A percentile compares a stretch with the other conserved stretches of the same genome.
Evolutionary conservation across 1,284 basidiomycete species (phyloP).

Genomic region (Moesziomyces globuligerus): DNA sequence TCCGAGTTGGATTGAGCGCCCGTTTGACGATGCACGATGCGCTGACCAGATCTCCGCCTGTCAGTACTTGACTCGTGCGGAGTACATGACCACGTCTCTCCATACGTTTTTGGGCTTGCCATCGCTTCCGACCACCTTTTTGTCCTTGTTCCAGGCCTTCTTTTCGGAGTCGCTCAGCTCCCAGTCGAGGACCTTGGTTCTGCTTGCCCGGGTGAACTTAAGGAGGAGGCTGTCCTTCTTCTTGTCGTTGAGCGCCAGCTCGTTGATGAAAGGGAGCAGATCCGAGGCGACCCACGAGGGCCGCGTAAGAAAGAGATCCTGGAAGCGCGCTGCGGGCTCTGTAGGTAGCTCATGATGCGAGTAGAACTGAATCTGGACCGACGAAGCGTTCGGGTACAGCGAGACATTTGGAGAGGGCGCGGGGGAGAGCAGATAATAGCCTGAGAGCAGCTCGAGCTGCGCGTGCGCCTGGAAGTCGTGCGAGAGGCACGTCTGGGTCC

Average conservation of each 20-base stretch:
- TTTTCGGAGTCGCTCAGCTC: conserved; percentile 34
- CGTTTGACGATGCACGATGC: no score
- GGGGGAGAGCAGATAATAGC: conserved; percentile 52
- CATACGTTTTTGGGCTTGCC: conserved; percentile 24
- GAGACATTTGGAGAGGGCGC: conserved; percentile 33
- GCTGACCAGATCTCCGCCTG: background rate
- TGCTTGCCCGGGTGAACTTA: conserved; percentile 49
- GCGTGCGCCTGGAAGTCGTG: conserved; percentile 18
- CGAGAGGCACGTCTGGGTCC: conserved; percentile 29
- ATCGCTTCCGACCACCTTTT: conserved; percentile 23
- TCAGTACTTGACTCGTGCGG: conserved; percentile 49
- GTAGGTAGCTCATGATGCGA: conserved; percentile 56
- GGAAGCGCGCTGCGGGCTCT: conserved; percentile 61
- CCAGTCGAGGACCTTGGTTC: conserved; percentile 43
- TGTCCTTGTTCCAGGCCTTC: conserved; percentile 33
- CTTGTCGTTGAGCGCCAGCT: conserved; percentile 44
- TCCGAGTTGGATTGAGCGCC: no score
- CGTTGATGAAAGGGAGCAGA: conserved; percentile 66
- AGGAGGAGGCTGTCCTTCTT: conserved; percentile 53
- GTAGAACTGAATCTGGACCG: conserved; percentile 55
- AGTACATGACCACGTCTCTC: conserved; percentile 45
- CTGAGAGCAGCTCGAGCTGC: conserved; percentile 26
- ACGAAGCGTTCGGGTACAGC: conserved; percentile 13
- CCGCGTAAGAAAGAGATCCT: conserved; percentile 61
- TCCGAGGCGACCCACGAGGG: conserved; percentile 61